Evolutionary conservation across 2,329 filamentous ascomycete genomes (phyloP).

Genomic region (Diaporthe aspalathi): DNA sequence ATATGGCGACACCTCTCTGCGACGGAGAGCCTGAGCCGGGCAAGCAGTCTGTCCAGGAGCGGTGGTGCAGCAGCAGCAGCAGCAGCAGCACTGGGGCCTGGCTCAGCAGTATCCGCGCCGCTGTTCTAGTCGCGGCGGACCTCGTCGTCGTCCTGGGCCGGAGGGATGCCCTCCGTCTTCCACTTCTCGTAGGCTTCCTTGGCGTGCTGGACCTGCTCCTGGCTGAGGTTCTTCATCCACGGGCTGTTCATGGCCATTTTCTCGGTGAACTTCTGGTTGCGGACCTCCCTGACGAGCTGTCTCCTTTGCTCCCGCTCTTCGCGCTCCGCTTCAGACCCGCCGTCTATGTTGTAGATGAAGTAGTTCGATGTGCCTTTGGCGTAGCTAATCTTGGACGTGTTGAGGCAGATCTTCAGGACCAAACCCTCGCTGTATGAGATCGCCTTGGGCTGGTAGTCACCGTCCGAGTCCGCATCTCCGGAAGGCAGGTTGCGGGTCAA

Average conservation of each 20-base stretch:
- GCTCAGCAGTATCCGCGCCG: neutral
- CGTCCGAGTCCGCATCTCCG: slow-evolving; percentile 71
- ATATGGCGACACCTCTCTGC: too few relatives aligned
- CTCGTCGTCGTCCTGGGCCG: slow-evolving; percentile 29
- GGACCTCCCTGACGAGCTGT: slow-evolving; percentile 49
- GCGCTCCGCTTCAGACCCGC: slow-evolving; percentile 75
- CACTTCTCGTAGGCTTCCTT: slow-evolving; percentile 73
- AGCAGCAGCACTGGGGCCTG: too few relatives aligned
- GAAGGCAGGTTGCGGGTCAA: slow-evolving; percentile 77
- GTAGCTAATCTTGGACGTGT: slow-evolving; percentile 84
- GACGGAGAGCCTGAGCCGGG: too few relatives aligned
- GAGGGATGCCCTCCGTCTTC: slow-evolving; percentile 58
- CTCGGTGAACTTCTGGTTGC: slow-evolving; percentile 70
- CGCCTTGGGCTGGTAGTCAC: slow-evolving; percentile 70
- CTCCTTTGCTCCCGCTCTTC: slow-evolving; percentile 63
- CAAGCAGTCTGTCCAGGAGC: neutral
- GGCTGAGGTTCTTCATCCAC: slow-evolving; percentile 82
- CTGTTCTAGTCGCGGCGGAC: neutral
- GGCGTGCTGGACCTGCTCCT: slow-evolving; percentile 79
- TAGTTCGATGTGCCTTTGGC: slow-evolving; percentile 77
- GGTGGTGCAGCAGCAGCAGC: too few relatives aligned
- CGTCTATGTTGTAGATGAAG: slow-evolving; percentile 76
- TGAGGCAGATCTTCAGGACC: slow-evolving; percentile 78
- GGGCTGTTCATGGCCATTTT: slow-evolving; percentile 85
- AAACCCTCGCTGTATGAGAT: slow-evolving; percentile 75